These are phyloP conservation scores for Aspergillus fructus DNA, from an alignment of 2,329 filamentous ascomycete species.

Conservation along the genomic window DNA sequence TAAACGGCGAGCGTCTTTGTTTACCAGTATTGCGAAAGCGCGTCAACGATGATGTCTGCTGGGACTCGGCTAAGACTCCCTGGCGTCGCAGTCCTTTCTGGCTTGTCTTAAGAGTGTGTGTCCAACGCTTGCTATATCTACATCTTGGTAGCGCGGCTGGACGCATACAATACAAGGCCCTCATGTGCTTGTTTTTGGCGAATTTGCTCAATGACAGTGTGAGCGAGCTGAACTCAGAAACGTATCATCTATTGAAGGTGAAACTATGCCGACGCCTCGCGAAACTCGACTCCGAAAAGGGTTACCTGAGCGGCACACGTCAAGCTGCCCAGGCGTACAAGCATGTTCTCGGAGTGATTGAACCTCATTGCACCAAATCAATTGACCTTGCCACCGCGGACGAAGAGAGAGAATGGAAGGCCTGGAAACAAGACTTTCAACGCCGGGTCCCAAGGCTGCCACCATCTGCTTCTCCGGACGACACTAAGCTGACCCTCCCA, in stretches of 20 bases:
- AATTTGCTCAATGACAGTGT: conserved; percentile 46
- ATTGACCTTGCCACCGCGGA: conserved; percentile 30
- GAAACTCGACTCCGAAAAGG: conserved; percentile 53
- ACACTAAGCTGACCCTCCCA: conserved; percentile 39
- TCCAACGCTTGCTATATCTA: conserved; percentile 53
- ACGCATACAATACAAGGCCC: conserved; percentile 56
- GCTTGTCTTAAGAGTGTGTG: conserved; percentile 60
- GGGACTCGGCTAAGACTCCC: conserved; percentile 49
- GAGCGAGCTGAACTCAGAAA: conserved; percentile 33
- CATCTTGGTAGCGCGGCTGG: conserved; percentile 44
- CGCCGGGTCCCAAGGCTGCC: conserved; percentile 48
- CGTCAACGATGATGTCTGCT: conserved; percentile 62
- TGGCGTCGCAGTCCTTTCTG: conserved; percentile 65
- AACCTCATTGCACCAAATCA: conserved; percentile 25
- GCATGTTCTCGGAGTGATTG: conserved; percentile 15
- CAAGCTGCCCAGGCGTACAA: conserved; percentile 20
- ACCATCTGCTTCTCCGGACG: conserved; percentile 28
- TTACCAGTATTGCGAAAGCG: conserved; percentile 53
- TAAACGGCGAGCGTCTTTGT: conserved; percentile 45
- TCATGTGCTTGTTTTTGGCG: conserved; percentile 53
- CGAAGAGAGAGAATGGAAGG: conserved; percentile 40
- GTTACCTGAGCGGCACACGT: not conserved
- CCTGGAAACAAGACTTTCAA: conserved; percentile 38
- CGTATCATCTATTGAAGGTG: conserved; percentile 42
- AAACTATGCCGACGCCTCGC: conserved; percentile 60